Percentiles rank a stretch among this genome's conserved stretches.
These are phyloP conservation scores for Cryptococcus depauperatus DNA, from an alignment of 1,284 basidiomycete genomes.

Conservation along the genomic window DNA sequence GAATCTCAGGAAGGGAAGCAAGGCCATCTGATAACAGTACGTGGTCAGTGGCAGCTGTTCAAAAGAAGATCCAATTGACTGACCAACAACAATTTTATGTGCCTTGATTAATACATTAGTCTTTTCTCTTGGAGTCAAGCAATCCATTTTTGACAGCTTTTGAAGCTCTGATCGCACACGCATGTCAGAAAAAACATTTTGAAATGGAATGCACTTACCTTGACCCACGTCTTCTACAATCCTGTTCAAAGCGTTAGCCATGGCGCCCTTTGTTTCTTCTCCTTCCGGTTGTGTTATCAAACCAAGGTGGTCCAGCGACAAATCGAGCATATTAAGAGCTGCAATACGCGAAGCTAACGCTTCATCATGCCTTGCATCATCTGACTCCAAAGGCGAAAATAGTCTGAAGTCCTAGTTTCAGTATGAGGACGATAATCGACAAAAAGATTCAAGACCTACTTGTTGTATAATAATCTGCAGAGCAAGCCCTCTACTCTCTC, in stretches of 20 bases:
- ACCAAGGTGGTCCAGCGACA: conserved; percentile 77
- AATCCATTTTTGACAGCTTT: conserved; percentile 53
- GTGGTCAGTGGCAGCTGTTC: not conserved
- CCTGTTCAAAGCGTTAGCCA: conserved; percentile 52
- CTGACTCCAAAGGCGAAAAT: conserved; percentile 59
- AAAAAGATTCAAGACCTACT: conserved; percentile 43
- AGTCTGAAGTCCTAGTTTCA: conserved; percentile 47
- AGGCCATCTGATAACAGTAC: conserved; percentile 32
- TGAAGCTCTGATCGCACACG: conserved; percentile 53
- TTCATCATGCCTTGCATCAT: conserved; percentile 78
- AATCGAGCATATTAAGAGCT: conserved; percentile 79
- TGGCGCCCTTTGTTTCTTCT: conserved; percentile 45
- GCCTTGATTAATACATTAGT: conserved; percentile 67
- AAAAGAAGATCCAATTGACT: conserved; percentile 6
- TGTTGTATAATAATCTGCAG: conserved; percentile 64
- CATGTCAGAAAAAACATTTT: conserved; percentile 4
- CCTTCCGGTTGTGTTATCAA: conserved; percentile 55
- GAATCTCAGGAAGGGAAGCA: conserved; percentile 34
- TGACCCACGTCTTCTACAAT: conserved; percentile 68
- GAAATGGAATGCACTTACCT: conserved; percentile 53
- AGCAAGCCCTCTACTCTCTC: conserved; percentile 64
- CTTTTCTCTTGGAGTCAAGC: conserved; percentile 67
- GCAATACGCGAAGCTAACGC: conserved; percentile 78
- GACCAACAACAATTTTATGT: conserved; percentile 64
- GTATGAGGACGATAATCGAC: too few species aligned